Conservation (phyloP, 2,329 filamentous ascomycete species). For the Ascochyta koolunga region DNA sequence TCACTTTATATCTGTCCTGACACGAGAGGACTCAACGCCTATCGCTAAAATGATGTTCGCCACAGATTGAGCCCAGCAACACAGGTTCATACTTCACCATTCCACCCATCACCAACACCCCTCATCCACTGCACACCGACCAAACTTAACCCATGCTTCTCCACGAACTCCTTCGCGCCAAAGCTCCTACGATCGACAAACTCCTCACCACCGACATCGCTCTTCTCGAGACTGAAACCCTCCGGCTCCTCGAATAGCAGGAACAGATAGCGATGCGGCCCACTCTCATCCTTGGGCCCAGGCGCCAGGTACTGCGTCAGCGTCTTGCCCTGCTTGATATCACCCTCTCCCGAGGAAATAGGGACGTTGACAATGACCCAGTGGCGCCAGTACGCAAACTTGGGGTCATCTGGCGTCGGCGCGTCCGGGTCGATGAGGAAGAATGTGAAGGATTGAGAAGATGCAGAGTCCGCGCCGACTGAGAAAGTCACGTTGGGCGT, state of each 20-base stretch:
- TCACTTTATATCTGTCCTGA: too few relatives aligned
- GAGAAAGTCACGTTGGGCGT: slow-evolving; percentile 34
- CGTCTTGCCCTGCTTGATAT: slow-evolving; percentile 22
- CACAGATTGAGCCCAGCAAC: not conserved
- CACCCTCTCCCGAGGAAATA: not conserved
- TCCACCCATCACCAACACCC: slow-evolving; percentile 47
- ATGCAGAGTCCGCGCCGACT: slow-evolving; percentile 26
- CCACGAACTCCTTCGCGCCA: slow-evolving; percentile 29
- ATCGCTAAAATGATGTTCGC: too few relatives aligned
- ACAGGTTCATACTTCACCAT: slow-evolving; percentile 2
- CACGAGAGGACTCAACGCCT: too few relatives aligned
- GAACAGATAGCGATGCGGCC: slow-evolving; percentile 45
- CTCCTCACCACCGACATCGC: slow-evolving; percentile 44
- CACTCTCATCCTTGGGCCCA: slow-evolving; percentile 44
- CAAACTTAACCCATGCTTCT: slow-evolving; percentile 35
- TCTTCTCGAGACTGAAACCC: slow-evolving; percentile 26
- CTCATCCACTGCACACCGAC: slow-evolving; percentile 47
- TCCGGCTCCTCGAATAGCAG: slow-evolving; percentile 39
- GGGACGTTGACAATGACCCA: slow-evolving; percentile 52
- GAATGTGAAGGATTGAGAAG: slow-evolving; percentile 50
- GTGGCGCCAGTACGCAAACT: slow-evolving; percentile 63
- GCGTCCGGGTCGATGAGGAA: slow-evolving; percentile 62
- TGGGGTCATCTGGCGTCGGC: slow-evolving; percentile 61
- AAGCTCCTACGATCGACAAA: slow-evolving; percentile 45
- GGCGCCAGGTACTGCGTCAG: slow-evolving; percentile 43